Conservation (phyloP, 176 grass and related monocot genomes). For the Bromus sterilis region DNA sequence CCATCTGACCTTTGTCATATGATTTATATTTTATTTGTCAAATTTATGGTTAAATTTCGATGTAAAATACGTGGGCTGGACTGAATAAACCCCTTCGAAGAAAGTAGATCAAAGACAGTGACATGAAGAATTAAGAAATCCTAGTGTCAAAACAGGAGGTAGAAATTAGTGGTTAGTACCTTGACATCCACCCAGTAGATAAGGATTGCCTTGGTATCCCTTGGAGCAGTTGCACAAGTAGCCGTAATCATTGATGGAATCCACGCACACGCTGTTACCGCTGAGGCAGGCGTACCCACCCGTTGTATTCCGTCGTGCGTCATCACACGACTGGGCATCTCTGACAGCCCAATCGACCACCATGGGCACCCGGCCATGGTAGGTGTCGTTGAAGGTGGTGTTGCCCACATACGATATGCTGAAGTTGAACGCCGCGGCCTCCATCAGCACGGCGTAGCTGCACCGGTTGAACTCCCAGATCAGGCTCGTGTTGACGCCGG, state of each 20-base stretch:
- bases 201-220: slow-evolving; percentile 16
- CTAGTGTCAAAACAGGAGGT: background rate
- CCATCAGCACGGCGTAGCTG: background rate
- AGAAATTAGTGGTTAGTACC: background rate
- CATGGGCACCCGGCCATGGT: background rate
- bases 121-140: background rate
- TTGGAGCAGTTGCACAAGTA: slow-evolving; percentile 14
- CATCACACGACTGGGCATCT: background rate
- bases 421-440: background rate
- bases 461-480: background rate
- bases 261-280: background rate
- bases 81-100: too few relatives aligned
- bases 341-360: background rate
- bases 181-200: slow-evolving; percentile 14
- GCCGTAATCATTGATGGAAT: background rate
- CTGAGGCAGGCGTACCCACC: background rate
- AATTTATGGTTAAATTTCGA: too few relatives aligned
- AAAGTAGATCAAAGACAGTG: background rate
- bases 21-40: background rate
- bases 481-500: background rate
- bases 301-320: background rate
- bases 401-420: background rate
- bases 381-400: background rate
- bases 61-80: too few relatives aligned
- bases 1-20: too few relatives aligned